Conservation (phyloP, 2,329 filamentous ascomycete genomes). For the Penicillium hordei region DNA sequence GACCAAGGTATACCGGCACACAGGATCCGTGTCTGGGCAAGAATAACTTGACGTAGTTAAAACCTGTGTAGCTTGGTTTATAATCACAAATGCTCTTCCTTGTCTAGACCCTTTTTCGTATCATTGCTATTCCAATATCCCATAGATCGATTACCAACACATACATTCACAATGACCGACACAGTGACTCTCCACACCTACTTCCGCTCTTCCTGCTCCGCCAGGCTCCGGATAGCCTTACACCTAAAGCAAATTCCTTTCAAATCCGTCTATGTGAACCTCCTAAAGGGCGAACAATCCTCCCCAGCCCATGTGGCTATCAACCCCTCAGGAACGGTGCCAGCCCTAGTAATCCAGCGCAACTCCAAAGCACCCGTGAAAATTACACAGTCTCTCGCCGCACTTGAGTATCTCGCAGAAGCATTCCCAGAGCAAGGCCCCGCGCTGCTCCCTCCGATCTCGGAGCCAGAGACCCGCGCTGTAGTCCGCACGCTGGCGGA, state of each 20-base stretch:
- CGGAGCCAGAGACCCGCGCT: conserved; percentile 48
- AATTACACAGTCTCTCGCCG: conserved; percentile 60
- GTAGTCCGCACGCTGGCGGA: conserved; percentile 54
- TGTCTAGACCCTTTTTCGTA: not conserved
- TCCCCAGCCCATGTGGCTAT: conserved; percentile 46
- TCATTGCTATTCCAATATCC: not conserved
- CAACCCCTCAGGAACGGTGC: conserved; percentile 58
- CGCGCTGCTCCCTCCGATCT: conserved; percentile 52
- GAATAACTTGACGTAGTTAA: not conserved
- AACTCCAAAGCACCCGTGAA: conserved; percentile 31
- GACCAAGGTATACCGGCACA: not conserved
- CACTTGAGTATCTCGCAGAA: conserved; percentile 64
- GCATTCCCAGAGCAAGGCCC: conserved; percentile 44
- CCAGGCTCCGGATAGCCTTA: conserved; percentile 60
- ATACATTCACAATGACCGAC: conserved; percentile 19
- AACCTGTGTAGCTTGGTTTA: not conserved
- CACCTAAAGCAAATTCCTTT: conserved; percentile 56
- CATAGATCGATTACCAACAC: not conserved
- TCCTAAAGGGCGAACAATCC: conserved; percentile 56
- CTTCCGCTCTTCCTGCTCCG: conserved; percentile 63
- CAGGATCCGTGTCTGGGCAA: not conserved
- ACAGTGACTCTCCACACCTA: conserved; percentile 55
- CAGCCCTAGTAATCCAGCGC: conserved; percentile 50
- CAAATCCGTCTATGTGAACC: conserved; percentile 52
- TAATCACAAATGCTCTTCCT: not conserved